A percentile compares a stretch with the other conserved stretches of the same genome.
Conservation (phyloP, 2,329 filamentous ascomycete genomes). For the Fusarium keratoplasticum region DNA sequence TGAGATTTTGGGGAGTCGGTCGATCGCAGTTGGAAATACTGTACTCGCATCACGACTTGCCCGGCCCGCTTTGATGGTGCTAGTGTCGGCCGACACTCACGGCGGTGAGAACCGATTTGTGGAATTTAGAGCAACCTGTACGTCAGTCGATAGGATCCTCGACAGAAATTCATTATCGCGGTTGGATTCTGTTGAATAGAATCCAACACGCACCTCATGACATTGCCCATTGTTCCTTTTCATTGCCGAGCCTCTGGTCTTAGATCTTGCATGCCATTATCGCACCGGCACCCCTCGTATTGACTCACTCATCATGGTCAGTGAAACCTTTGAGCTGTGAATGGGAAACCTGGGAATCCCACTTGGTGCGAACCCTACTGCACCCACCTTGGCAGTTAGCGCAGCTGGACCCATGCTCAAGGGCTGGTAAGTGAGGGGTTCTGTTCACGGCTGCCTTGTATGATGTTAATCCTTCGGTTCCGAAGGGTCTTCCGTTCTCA, state of each 20-base stretch:
- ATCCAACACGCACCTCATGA: neutral
- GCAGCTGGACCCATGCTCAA: neutral
- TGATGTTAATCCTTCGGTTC: neutral
- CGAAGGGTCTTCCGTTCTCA: neutral
- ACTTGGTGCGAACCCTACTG: neutral
- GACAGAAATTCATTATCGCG: neutral
- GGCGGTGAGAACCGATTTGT: neutral
- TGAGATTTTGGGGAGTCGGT: neutral
- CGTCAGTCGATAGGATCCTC: neutral
- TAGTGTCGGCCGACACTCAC: neutral
- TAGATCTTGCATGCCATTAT: neutral
- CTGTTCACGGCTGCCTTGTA: neutral
- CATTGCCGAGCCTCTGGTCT: neutral
- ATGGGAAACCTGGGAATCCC: neutral
- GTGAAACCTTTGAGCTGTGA: neutral
- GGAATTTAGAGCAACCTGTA: neutral
- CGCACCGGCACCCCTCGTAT: neutral
- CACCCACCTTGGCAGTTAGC: conserved; percentile 1
- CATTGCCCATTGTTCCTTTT: neutral
- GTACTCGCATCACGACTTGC: neutral
- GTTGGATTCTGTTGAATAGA: neutral
- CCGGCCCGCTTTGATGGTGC: neutral
- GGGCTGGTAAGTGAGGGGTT: neutral
- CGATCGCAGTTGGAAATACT: neutral
- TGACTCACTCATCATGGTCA: neutral